phyloP scores from a whole-genome alignment of 2,329 filamentous ascomycete species.

The Alternaria angustiovoidea region DNA sequence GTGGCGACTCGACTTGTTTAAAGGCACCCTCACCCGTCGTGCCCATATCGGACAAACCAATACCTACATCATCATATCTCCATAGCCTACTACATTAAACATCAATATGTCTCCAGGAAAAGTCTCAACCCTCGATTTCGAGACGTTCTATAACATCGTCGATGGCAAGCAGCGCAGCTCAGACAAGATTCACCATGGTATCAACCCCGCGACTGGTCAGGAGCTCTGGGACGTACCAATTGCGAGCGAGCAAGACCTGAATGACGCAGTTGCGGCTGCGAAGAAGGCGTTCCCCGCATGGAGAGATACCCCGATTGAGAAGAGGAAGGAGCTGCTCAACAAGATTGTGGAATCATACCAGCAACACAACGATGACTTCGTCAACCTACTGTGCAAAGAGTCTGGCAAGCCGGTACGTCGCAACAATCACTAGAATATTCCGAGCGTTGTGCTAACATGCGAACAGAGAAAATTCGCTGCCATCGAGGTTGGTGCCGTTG shows the following conservation, averaged over 20 bases:
- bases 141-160: slow-evolving; percentile 62
- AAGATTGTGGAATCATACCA: slow-evolving; percentile 38
- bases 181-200: slow-evolving; percentile 53
- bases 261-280: slow-evolving; percentile 60
- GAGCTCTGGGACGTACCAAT: slow-evolving; percentile 62
- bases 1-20: slow-evolving; percentile 8
- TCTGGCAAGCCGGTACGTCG: slow-evolving; percentile 47
- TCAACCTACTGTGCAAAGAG: slow-evolving; percentile 45
- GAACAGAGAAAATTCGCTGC: slow-evolving; percentile 52
- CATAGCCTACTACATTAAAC: neutral
- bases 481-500: slow-evolving; percentile 50
- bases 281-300: slow-evolving; percentile 59
- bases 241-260: slow-evolving; percentile 58
- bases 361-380: slow-evolving; percentile 42
- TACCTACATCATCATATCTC: neutral
- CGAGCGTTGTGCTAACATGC: slow-evolving; percentile 12
- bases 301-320: slow-evolving; percentile 47
- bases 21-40: slow-evolving; percentile 2
- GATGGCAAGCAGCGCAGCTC: slow-evolving; percentile 59
- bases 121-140: slow-evolving; percentile 49
- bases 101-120: slow-evolving; percentile 57
- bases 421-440: too few species aligned
- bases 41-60: neutral
- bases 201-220: slow-evolving; percentile 62
- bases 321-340: slow-evolving; percentile 44